Evolutionary conservation across 1,284 basidiomycete genomes (phyloP).

Genomic region (Agroathelia rolfsii): DNA sequence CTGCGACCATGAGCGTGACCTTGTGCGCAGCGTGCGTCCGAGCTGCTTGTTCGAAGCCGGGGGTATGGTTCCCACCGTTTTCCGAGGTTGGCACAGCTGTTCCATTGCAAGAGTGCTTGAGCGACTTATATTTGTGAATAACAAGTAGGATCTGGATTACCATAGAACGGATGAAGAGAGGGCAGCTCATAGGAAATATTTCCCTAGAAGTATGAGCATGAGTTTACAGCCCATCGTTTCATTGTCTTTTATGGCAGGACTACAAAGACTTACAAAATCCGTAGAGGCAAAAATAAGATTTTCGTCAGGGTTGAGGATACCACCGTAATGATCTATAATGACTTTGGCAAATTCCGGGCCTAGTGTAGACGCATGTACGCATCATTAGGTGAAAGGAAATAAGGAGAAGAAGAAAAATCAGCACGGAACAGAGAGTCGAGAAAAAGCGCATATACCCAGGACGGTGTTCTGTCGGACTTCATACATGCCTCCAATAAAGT

Average conservation of each 20-base stretch:
- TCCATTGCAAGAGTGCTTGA: slow-evolving; percentile 4
- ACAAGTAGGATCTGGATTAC: slow-evolving; percentile 26
- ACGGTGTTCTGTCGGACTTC: slow-evolving; percentile 56
- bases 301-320: slow-evolving; percentile 15
- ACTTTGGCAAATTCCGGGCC: slow-evolving; percentile 36
- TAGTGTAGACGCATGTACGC: slow-evolving; percentile 19
- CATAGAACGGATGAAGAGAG: slow-evolving; percentile 51
- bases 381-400: no score
- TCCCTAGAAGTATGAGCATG: not conserved
- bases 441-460: slow-evolving; percentile 32
- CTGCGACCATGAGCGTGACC: slow-evolving; percentile 43
- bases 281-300: slow-evolving; percentile 13
- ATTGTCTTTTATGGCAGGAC: no score
- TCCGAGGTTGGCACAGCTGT: slow-evolving; percentile 44
- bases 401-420: no score
- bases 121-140: slow-evolving; percentile 1
- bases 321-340: slow-evolving; percentile 30
- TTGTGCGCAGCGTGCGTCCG: slow-evolving; percentile 45
- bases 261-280: slow-evolving; percentile 13
- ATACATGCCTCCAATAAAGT: slow-evolving; percentile 29
- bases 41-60: slow-evolving; percentile 45
- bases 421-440: not conserved
- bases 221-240: no score
- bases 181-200: slow-evolving; percentile 37
- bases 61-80: slow-evolving; percentile 58